Base-by-base conservation (phyloP, 2,329 filamentous ascomycete species). In the Amauroascus verrucosus region DNA sequence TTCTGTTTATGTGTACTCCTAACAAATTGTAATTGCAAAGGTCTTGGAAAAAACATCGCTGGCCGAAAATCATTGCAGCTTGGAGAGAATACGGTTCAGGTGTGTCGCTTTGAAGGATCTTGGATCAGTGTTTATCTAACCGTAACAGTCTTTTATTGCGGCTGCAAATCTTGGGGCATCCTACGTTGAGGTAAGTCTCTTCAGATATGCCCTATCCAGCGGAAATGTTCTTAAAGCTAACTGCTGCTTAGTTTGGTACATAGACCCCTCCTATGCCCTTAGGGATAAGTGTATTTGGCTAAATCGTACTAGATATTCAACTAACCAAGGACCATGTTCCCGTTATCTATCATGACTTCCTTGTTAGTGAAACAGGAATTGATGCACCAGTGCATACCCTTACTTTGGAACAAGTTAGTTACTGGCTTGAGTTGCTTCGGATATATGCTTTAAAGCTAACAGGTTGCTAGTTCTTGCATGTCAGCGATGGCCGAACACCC, bases 261-360 rank as follows among this genome's bases (percentile, higher is more conserved):
- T 26, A 49, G 30, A 43, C 38, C 14, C 7, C 20, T 18, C 5
- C 40, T 13, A 13, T 28, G 2, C n/a, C 37, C 11, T 9, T 16
- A 5, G 6, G 6, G 35, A 55, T 54, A 13, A 20, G 6, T 38
- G 16, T n/a, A 14, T 32, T 56, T 20, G 18, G 38, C 60, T 61
- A 55, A n/a, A 61, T 61, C 45, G 81, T 84, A 61, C 84, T 86
- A 63, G 93, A 98, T 66, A 93, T 98, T 0, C 93, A 98, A 67
- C 75, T 98, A 37, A 98, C 93, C n/a, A 98, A 98, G 65, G 93
- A 98, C 65, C 89, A 94, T 63, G 89, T 98, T 1, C 93, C 93
- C 0, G 91, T 98, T 59, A 95, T 98, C 63, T 98, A 98, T 66
- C 93, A 98, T 66, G 93, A 98, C 68, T 98, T 98, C 64, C 77